These are phyloP conservation scores for Hemileccinum impolitum DNA, from an alignment of 768 basidiomycete species.

Conservation along the genomic window DNA sequence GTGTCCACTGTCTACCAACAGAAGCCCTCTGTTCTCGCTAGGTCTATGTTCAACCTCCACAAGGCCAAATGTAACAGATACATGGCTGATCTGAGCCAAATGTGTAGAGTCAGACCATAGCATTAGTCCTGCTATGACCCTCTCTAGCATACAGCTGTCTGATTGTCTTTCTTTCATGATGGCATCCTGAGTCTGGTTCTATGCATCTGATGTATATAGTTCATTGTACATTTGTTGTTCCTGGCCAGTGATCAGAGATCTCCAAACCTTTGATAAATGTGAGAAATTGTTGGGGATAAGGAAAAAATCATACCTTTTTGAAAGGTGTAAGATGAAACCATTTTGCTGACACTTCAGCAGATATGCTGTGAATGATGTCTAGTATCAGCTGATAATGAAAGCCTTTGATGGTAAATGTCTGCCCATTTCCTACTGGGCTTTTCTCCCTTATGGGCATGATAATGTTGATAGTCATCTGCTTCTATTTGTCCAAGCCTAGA, in stretches of 20 bases:
- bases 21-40: no score
- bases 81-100: constrained; percentile 9
- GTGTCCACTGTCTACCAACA: no score
- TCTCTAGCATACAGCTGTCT: constrained; percentile 11
- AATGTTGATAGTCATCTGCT: background rate
- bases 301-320: constrained; percentile 7
- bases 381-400: constrained; percentile 23
- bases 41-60: no score
- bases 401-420: constrained; percentile 25
- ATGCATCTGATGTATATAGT: background rate
- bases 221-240: background rate
- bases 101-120: constrained; percentile 16
- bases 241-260: background rate
- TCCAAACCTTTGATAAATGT: background rate
- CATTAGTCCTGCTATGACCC: constrained; percentile 16
- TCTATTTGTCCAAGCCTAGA: constrained; percentile 3
- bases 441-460: background rate
- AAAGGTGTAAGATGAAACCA: constrained; percentile 26
- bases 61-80: no score
- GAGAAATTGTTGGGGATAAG: background rate
- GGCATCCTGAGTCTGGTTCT: constrained; percentile 5
- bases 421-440: constrained; percentile 3
- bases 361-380: constrained; percentile 5
- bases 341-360: constrained; percentile 4
- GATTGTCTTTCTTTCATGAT: constrained; percentile 8